phyloP scores from a whole-genome alignment of 2,329 filamentous ascomycete genomes.

The Dactylella cylindrospora region DNA sequence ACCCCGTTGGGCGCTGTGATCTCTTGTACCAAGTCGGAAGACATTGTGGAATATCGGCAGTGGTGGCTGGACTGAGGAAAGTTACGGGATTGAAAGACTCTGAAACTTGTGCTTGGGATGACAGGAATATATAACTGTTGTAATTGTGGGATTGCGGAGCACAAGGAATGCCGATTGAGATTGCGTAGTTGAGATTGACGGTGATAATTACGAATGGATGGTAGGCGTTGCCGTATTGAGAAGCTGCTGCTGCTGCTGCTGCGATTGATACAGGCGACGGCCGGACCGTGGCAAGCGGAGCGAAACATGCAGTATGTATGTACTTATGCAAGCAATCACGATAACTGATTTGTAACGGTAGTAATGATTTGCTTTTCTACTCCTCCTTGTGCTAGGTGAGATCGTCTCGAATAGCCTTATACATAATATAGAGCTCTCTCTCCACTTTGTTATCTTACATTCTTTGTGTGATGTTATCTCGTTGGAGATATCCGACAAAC shows the following conservation, averaged over 20 bases:
- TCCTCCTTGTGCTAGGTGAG: too few species aligned
- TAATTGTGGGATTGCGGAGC: slow-evolving; percentile 24
- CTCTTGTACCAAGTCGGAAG: slow-evolving; percentile 53
- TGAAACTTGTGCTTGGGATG: slow-evolving; percentile 44
- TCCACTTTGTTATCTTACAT: too few species aligned
- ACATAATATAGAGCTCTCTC: too few species aligned
- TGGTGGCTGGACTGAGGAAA: slow-evolving; percentile 21
- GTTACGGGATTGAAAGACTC: slow-evolving; percentile 19
- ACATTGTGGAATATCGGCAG: slow-evolving; percentile 42
- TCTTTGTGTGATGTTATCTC: too few species aligned
- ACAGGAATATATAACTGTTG: slow-evolving; percentile 43
- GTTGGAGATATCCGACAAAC: too few species aligned
- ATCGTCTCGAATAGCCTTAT: too few species aligned
- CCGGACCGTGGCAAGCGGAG: slow-evolving; percentile 13
- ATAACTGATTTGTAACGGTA: too few species aligned
- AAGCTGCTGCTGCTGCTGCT: too few species aligned
- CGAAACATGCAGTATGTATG: slow-evolving; percentile 19
- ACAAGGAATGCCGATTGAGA: slow-evolving; percentile 4
- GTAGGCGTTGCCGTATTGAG: slow-evolving; percentile 25
- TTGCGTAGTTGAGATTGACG: slow-evolving; percentile 4
- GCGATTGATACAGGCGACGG: slow-evolving; percentile 8
- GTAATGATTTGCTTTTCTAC: too few species aligned
- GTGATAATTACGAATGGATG: slow-evolving; percentile 7
- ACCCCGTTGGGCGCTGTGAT: slow-evolving; percentile 74
- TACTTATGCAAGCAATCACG: background rate